Evolutionary conservation across 805 yeast species (phyloP).

Genomic region (Cyberlindnera xylosilytica): DNA sequence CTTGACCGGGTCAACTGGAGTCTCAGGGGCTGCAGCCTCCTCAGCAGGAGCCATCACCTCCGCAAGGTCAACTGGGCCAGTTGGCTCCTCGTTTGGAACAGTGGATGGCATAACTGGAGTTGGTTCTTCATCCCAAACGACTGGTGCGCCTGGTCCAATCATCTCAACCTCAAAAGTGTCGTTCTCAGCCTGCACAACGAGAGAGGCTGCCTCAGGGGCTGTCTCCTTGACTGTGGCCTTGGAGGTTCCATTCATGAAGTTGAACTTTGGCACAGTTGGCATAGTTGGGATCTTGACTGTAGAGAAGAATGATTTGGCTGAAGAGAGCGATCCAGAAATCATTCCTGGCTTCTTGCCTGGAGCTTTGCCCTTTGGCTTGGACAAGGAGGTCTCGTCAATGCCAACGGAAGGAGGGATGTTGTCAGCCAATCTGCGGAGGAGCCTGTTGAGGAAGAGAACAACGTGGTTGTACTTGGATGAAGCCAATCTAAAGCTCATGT

Average conservation of each 20-base stretch:
- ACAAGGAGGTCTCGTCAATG: slow-evolving; percentile 15
- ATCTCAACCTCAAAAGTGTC: slow-evolving; percentile 3
- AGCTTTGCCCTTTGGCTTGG: neutral
- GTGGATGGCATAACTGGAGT: too few species aligned
- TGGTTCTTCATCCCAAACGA: slow-evolving; percentile 11
- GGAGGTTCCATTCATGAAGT: too few species aligned
- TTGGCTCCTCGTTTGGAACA: too few species aligned
- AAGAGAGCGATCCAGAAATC: neutral
- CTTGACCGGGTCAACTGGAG: neutral
- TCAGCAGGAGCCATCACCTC: slow-evolving; percentile 1
- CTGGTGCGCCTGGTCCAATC: slow-evolving; percentile 12
- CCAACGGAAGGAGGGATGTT: slow-evolving; percentile 31
- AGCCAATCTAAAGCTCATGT: slow-evolving; percentile 24
- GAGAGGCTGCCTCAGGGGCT: too few species aligned
- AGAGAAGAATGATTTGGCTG: neutral
- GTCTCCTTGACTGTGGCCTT: too few species aligned
- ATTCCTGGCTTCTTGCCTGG: neutral
- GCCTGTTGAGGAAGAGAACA: slow-evolving; percentile 24
- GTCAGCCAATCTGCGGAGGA: slow-evolving; percentile 26
- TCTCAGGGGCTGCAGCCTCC: too few species aligned
- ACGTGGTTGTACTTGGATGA: slow-evolving; percentile 26
- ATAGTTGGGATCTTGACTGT: neutral
- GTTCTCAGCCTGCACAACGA: too few species aligned
- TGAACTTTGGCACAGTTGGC: neutral
- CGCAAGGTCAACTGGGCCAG: neutral